A percentile compares a stretch with the other conserved stretches of the same genome.
phyloP scores from a whole-genome alignment of 768 basidiomycete species.

The Dendrothele bispora region DNA sequence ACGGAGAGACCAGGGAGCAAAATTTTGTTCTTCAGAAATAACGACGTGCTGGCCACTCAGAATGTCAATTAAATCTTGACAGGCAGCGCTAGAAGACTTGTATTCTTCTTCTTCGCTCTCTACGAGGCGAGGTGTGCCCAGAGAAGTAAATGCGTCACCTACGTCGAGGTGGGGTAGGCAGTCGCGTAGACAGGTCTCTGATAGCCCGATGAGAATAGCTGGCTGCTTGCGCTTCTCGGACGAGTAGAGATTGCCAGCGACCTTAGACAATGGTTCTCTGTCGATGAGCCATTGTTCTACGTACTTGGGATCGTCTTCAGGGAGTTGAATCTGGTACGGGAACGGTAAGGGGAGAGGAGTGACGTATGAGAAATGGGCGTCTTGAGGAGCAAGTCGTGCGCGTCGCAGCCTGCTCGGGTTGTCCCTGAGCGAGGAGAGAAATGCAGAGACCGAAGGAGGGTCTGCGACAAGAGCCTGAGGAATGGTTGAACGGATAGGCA shows the following conservation, averaged over 20 bases:
- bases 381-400: conserved; percentile 54
- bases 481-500: no score
- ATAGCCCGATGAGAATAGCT: conserved; percentile 63
- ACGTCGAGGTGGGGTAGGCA: conserved; percentile 85
- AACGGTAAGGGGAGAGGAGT: conserved; percentile 82
- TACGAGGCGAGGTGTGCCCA: conserved; percentile 61
- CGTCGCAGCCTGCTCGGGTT: conserved; percentile 71
- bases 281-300: conserved; percentile 77
- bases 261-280: conserved; percentile 55
- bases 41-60: conserved; percentile 77
- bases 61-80: conserved; percentile 78
- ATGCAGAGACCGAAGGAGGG: no score
- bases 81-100: conserved; percentile 43
- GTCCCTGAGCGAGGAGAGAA: not conserved
- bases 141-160: conserved; percentile 72
- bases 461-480: no score
- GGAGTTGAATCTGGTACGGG: conserved; percentile 72
- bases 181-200: conserved; percentile 66
- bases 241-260: conserved; percentile 23
- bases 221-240: conserved; percentile 29
- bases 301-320: conserved; percentile 56
- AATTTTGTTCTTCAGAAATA: conserved; percentile 42
- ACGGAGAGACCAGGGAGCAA: conserved; percentile 84
- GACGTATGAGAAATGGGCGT: conserved; percentile 78
- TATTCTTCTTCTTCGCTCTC: conserved; percentile 33